A percentile compares a stretch with the other conserved stretches of the same genome.
Conservation (phyloP, 2,329 filamentous ascomycete genomes). For the Fusarium nurragi region DNA sequence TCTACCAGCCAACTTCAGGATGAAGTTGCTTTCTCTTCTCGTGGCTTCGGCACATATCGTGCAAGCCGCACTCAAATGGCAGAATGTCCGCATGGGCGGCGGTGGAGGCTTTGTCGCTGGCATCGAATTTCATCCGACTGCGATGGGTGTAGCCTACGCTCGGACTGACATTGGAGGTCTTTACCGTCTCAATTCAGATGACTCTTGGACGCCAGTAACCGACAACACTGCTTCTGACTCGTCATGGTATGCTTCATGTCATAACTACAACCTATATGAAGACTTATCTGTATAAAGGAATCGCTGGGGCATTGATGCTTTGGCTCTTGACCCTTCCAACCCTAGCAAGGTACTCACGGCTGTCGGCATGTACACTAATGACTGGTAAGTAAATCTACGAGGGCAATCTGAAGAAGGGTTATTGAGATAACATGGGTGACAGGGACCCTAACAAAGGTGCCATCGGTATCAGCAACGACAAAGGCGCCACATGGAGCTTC, state of each 20-base stretch:
- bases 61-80: slow-evolving; percentile 24
- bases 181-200: slow-evolving; percentile 32
- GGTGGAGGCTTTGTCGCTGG: slow-evolving; percentile 30
- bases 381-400: slow-evolving; percentile 45
- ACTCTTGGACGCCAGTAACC: slow-evolving; percentile 34
- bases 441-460: slow-evolving; percentile 64
- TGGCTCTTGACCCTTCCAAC: slow-evolving; percentile 65
- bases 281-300: slow-evolving; percentile 50
- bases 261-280: fast-evolving
- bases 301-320: slow-evolving; percentile 65
- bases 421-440: fast-evolving
- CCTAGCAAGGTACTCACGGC: slow-evolving; percentile 63
- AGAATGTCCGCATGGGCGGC: slow-evolving; percentile 33
- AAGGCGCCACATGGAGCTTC: slow-evolving; percentile 61
- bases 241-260: background rate
- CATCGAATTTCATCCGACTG: slow-evolving; percentile 34
- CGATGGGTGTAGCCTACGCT: slow-evolving; percentile 31
- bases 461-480: slow-evolving; percentile 64
- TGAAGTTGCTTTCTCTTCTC: slow-evolving; percentile 23
- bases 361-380: slow-evolving; percentile 67
- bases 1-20: background rate
- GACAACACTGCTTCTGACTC: slow-evolving; percentile 21
- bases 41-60: slow-evolving; percentile 10
- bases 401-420: fast-evolving
- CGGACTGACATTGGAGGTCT: slow-evolving; percentile 34